Conservation (phyloP, 148 eudicot species). For the Rhododendron henanense region DNA sequence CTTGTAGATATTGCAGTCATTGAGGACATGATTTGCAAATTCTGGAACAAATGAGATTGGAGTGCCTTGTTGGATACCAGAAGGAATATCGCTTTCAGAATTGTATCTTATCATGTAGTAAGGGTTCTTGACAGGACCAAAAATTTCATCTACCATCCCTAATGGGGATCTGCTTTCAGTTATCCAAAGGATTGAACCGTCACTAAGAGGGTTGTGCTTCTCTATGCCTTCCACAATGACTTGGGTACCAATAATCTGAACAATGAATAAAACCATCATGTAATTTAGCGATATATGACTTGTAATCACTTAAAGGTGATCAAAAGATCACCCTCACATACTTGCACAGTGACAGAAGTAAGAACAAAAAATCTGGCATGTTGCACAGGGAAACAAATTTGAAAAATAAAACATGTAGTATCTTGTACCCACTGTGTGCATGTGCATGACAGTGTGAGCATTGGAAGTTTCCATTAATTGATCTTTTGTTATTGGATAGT, state of each 20-base stretch:
- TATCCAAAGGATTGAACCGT: slow-evolving; percentile 92
- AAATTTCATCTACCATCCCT: slow-evolving; percentile 86
- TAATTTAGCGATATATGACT: background rate
- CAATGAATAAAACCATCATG: slow-evolving; percentile 2
- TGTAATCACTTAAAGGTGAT: background rate
- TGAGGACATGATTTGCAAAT: slow-evolving; percentile 65
- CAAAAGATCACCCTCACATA: background rate
- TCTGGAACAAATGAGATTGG: slow-evolving; percentile 72
- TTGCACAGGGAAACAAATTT: background rate
- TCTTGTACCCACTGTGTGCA: background rate
- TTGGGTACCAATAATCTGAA: slow-evolving; percentile 69
- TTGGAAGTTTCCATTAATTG: background rate
- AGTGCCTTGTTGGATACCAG: slow-evolving; percentile 61
- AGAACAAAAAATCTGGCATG: background rate
- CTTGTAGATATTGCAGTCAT: slow-evolving; percentile 60
- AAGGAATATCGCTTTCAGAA: slow-evolving; percentile 77
- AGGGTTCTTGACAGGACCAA: slow-evolving; percentile 95
- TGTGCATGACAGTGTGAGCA: background rate
- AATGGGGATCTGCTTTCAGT: slow-evolving; percentile 67
- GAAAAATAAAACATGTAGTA: background rate
- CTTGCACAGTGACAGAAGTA: background rate
- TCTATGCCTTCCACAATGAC: slow-evolving; percentile 87
- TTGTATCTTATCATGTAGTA: slow-evolving; percentile 78
- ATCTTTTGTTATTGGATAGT: background rate
- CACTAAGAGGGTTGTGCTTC: slow-evolving; percentile 77